Evolutionary conservation across 768 basidiomycete species (phyloP).

Genomic region (Heimioporus sp.): DNA sequence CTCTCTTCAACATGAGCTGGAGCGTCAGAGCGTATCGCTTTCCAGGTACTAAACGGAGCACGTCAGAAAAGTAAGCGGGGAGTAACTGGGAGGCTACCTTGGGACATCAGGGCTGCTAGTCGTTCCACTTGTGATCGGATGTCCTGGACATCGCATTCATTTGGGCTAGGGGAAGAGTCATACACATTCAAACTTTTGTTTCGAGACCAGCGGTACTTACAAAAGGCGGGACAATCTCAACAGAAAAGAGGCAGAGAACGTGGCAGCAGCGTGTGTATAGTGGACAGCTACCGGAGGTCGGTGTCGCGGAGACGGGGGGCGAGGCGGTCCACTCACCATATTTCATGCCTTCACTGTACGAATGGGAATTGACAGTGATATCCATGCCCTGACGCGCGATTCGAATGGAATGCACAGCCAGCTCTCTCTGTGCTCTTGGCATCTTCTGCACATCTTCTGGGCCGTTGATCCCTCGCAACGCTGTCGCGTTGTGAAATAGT

Average conservation of each 20-base stretch:
- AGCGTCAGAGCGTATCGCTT: constrained; percentile 90
- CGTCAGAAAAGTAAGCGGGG: constrained; percentile 5
- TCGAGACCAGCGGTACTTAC: constrained; percentile 44
- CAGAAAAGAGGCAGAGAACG: constrained; percentile 89
- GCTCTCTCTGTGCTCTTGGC: constrained; percentile 70
- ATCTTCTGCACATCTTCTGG: constrained; percentile 86
- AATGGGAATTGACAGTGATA: constrained; percentile 78
- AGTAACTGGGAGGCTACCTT: constrained; percentile 50
- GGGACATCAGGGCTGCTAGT: constrained; percentile 70
- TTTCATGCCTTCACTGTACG: constrained; percentile 90
- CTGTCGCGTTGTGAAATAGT: constrained; percentile 81
- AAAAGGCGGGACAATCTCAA: constrained; percentile 85
- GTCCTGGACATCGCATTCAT: constrained; percentile 73
- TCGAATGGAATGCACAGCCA: constrained; percentile 80
- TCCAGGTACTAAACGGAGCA: constrained; percentile 70
- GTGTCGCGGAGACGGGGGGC: neutral
- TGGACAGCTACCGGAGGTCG: constrained; percentile 61
- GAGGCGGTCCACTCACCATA: constrained; percentile 55
- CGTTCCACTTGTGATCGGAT: constrained; percentile 78
- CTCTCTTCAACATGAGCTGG: constrained; percentile 83
- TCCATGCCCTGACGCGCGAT: constrained; percentile 80
- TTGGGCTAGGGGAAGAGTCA: constrained; percentile 52
- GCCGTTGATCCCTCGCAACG: constrained; percentile 77
- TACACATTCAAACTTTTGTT: neutral
- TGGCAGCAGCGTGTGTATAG: constrained; percentile 89